A percentile compares a stretch with the other conserved stretches of the same genome.
phyloP scores from a whole-genome alignment of 345 rosid genomes.

The Firmiana major region DNA sequence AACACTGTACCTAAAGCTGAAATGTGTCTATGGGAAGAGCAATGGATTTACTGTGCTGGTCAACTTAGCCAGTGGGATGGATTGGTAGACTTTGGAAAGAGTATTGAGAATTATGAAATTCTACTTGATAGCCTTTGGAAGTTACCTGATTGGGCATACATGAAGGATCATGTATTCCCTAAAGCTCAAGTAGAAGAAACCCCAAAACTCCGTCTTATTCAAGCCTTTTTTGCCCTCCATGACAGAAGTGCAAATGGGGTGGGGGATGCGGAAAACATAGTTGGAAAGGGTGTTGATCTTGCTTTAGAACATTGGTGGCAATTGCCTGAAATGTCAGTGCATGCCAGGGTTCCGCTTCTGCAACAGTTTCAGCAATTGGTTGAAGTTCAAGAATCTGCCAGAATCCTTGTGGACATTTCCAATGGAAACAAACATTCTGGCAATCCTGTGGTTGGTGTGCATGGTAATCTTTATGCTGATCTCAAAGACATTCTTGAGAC shows the following conservation, averaged over 20 bases:
- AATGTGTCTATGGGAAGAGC: slow-evolving; percentile 99
- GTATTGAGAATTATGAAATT: slow-evolving; percentile 85
- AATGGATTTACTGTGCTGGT: slow-evolving; percentile 89
- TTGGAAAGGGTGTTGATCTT: slow-evolving; percentile 93
- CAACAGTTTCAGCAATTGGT: slow-evolving; percentile 98
- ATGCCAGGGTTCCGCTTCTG: slow-evolving; percentile 87
- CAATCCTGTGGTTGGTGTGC: slow-evolving; percentile 58
- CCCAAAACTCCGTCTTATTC: slow-evolving; percentile 88
- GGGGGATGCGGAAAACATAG: slow-evolving; percentile 88
- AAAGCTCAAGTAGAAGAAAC: slow-evolving; percentile 99
- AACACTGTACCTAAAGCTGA: slow-evolving; percentile 98
- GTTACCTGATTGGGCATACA: slow-evolving; percentile 86
- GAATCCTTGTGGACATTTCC: slow-evolving; percentile 83
- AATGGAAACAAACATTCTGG: slow-evolving; percentile 77
- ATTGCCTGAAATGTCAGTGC: slow-evolving; percentile 98
- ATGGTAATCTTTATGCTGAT: slow-evolving; percentile 84
- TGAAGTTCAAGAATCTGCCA: slow-evolving; percentile 96
- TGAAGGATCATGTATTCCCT: slow-evolving; percentile 95
- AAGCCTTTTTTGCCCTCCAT: slow-evolving; percentile 89
- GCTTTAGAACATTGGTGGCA: slow-evolving; percentile 99
- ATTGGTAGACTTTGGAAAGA: slow-evolving; percentile 88
- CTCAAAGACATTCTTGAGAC: slow-evolving; percentile 96
- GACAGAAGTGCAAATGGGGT: slow-evolving; percentile 75
- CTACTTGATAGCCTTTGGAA: slow-evolving; percentile 97
- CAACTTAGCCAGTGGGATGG: slow-evolving; percentile 99